Base-by-base conservation (phyloP, 208 protist species). In the Leishmania mexicana region DNA sequence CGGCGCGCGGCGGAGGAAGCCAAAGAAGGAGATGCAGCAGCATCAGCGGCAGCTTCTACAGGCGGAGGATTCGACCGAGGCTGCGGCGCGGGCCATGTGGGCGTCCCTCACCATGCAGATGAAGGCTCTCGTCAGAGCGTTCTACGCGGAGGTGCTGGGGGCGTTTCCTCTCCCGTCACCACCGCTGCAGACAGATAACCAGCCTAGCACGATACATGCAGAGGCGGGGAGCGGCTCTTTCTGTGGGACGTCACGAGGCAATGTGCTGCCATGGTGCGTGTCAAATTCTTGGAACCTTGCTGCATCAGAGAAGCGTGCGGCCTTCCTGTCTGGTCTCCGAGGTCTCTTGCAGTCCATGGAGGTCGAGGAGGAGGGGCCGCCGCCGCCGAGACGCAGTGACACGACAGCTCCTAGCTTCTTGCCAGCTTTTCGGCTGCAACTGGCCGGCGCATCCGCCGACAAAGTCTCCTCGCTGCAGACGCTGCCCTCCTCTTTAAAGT, bases 11-110 rank as follows among this genome's bases (percentile, higher is more conserved):
- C 28, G 8, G 49, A 7, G 73, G 15, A 76, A 45, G 73, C 35
- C 31, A 28, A 40, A 15, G 35, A 45, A n/a, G 73, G 51, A 76
- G n/a, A 35, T 51, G 31, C 47, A 58, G 51, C 73, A 40, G 68
- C 68, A 49, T 10, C 71, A 73, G n/a, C 73, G 28, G 35, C 71
- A 73, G 73, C 51, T 28, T 58, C 31, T 40, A 40, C 13, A 76
- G 51, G 73, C n/a, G 40, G 75, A 78, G 75, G 10, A 1, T 40
- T 17, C 51, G 35, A 64, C 40, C 42, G 57, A 68, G 49, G 47
- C 75, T 58, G 75, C 75, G 75, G 75, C 57, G 19, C 54, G 42
- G 4, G 75, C 28, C 53, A 65, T 40, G 40, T 78, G 75, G 75
- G 75, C 54, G 28, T n/a, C 75, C 38, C 57, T 78, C 38, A 11